These are phyloP conservation scores for Phytophthora niederhauseri DNA, from an alignment of 352 stramenopile species.

Conservation along the genomic window DNA sequence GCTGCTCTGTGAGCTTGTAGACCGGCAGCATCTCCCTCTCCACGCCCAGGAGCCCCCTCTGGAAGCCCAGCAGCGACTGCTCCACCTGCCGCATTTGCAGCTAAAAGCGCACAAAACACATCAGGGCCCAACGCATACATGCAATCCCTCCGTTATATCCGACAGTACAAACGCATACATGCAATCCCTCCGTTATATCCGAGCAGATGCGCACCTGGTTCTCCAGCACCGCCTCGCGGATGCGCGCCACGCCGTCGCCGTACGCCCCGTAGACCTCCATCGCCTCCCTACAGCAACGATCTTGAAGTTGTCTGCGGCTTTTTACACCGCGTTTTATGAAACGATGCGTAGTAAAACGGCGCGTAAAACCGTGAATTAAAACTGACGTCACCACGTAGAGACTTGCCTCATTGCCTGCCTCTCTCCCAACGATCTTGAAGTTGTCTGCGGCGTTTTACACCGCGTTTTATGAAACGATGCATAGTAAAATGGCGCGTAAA, in stretches of 20 bases:
- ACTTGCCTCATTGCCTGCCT: slow-evolving; percentile 7
- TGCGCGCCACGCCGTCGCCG: slow-evolving; percentile 53
- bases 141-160: too few relatives aligned
- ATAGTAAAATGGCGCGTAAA: background rate
- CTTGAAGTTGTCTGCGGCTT: slow-evolving; percentile 24
- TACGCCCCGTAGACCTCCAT: slow-evolving; percentile 73
- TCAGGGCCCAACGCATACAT: too few relatives aligned
- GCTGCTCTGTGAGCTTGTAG: slow-evolving; percentile 84
- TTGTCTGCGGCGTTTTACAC: slow-evolving; percentile 2
- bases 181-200: too few relatives aligned
- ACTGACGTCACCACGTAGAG: slow-evolving; percentile 22
- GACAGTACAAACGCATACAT: too few relatives aligned
- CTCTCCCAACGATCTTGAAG: slow-evolving; percentile 28
- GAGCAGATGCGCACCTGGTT: slow-evolving; percentile 50
- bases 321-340: background rate
- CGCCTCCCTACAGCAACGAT: background rate
- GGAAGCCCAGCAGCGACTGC: slow-evolving; percentile 60
- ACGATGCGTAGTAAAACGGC: background rate
- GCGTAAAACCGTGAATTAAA: background rate
- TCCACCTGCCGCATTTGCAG: slow-evolving; percentile 67
- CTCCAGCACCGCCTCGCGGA: slow-evolving; percentile 65
- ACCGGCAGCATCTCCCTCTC: slow-evolving; percentile 85
- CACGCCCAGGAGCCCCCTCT: slow-evolving; percentile 68
- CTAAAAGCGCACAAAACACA: slow-evolving; percentile 20
- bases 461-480: background rate